Evolutionary conservation across 257 asterid genomes (phyloP).

Genomic region (Cruciata laevipes): DNA sequence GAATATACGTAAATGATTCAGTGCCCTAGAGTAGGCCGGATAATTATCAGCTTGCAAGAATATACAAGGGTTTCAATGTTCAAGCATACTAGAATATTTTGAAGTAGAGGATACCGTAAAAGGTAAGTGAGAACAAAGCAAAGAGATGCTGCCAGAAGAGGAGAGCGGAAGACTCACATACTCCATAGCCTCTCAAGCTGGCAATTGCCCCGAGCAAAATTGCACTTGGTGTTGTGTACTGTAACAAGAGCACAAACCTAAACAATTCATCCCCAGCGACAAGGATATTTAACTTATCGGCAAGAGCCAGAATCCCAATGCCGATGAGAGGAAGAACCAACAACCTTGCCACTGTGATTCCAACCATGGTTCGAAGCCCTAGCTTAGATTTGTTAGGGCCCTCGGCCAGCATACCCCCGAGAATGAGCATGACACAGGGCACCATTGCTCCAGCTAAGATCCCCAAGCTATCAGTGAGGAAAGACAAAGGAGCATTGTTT

Average conservation of each 20-base stretch:
- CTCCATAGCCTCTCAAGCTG: conserved; percentile 41
- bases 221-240: conserved; percentile 39
- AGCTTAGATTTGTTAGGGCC: conserved; percentile 39
- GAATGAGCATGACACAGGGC: conserved; percentile 41
- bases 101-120: conserved; percentile 32
- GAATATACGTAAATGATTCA: not conserved
- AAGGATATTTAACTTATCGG: conserved; percentile 27
- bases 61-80: not conserved
- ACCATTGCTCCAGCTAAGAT: conserved; percentile 42
- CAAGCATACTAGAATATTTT: conserved; percentile 8
- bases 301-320: conserved; percentile 27
- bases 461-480: conserved; percentile 34
- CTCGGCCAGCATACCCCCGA: conserved; percentile 40
- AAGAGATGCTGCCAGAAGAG: conserved; percentile 41
- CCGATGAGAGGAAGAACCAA: conserved; percentile 35
- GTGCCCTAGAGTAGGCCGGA: conserved; percentile 2
- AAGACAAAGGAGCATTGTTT: conserved; percentile 27
- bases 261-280: conserved; percentile 31
- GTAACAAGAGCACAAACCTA: conserved; percentile 32
- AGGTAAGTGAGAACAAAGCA: conserved; percentile 31
- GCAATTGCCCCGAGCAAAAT: conserved; percentile 39
- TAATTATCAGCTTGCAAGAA: not conserved
- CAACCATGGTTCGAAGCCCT: conserved; percentile 31
- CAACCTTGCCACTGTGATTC: conserved; percentile 32
- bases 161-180: conserved; percentile 38